Conservation (phyloP, 2,329 filamentous ascomycete genomes). For the Trichoderma breve region DNA sequence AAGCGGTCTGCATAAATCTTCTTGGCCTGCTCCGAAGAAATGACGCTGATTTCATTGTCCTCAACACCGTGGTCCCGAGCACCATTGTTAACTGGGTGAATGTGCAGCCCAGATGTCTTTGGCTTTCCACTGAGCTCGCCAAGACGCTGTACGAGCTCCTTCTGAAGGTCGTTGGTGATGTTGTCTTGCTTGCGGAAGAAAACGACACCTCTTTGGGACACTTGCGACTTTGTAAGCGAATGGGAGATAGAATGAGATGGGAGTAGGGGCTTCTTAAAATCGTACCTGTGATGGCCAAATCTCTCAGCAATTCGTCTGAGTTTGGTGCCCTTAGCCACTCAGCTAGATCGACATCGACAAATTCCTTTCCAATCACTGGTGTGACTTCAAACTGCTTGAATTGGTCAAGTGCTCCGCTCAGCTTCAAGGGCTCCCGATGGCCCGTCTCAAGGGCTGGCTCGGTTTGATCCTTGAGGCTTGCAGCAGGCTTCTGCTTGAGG, state of each 20-base stretch:
- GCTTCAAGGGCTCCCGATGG: slow-evolving; percentile 14
- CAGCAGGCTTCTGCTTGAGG: not conserved
- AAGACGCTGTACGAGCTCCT: slow-evolving; percentile 38
- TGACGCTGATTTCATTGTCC: slow-evolving; percentile 44
- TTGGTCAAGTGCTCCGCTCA: slow-evolving; percentile 32
- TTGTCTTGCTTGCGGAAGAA: slow-evolving; percentile 37
- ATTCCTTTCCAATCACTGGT: slow-evolving; percentile 52
- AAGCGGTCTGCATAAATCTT: slow-evolving; percentile 51
- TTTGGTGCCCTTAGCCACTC: slow-evolving; percentile 36
- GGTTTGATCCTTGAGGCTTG: not conserved
- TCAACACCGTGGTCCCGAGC: slow-evolving; percentile 43
- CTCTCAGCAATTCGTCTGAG: slow-evolving; percentile 49
- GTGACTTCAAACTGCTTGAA: slow-evolving; percentile 43
- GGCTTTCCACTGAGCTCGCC: slow-evolving; percentile 39
- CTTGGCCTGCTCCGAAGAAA: slow-evolving; percentile 41
- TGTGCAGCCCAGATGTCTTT: slow-evolving; percentile 49
- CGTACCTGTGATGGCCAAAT: slow-evolving; percentile 49
- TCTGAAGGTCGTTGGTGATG: slow-evolving; percentile 38
- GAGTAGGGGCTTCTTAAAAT: not conserved
- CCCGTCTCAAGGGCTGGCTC: not conserved
- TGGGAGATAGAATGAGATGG: no score
- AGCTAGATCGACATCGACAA: slow-evolving; percentile 36
- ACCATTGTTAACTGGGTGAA: slow-evolving; percentile 54
- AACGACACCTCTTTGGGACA: slow-evolving; percentile 40
- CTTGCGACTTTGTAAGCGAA: not conserved